phyloP scores from a whole-genome alignment of 805 yeast genomes.

The Ogataea pignaliae region DNA sequence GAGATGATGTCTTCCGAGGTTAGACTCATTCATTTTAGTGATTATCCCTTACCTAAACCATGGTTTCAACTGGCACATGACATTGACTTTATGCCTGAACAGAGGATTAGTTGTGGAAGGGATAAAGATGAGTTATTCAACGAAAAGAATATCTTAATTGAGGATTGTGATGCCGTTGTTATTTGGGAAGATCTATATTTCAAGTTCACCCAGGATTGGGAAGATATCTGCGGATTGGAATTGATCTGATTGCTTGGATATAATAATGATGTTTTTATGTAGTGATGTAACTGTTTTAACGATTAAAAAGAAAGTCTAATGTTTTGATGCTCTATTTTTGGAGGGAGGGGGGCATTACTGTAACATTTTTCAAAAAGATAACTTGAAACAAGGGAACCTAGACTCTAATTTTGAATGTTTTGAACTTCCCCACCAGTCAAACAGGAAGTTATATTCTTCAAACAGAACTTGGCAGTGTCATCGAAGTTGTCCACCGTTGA shows the following conservation, averaged over 20 bases:
- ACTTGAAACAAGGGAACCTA: no score
- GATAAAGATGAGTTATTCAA: conserved; percentile 5
- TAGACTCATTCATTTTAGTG: conserved; percentile 57
- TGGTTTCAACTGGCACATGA: conserved; percentile 37
- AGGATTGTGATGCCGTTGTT: conserved; percentile 29
- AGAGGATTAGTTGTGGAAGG: conserved; percentile 8
- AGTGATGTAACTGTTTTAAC: no score
- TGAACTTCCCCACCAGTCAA: conserved; percentile 30
- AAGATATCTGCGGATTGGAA: conserved; percentile 9
- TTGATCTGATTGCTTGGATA: not conserved
- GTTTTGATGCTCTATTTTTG: no score
- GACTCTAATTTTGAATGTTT: conserved; percentile 19
- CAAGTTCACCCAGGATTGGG: conserved; percentile 15
- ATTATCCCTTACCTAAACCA: conserved; percentile 63
- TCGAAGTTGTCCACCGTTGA: conserved; percentile 54
- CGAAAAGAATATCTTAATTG: conserved; percentile 19
- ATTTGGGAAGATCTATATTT: conserved; percentile 31
- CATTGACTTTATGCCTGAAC: conserved; percentile 2
- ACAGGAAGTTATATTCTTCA: conserved; percentile 49
- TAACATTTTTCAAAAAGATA: no score
- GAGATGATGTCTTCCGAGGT: conserved; percentile 24
- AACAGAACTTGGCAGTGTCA: conserved; percentile 46
- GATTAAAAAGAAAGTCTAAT: no score
- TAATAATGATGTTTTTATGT: no score
- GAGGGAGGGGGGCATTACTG: no score